These are phyloP conservation scores for Veloporphyrellus conicus DNA, from an alignment of 1,284 basidiomycete species.

Conservation along the genomic window DNA sequence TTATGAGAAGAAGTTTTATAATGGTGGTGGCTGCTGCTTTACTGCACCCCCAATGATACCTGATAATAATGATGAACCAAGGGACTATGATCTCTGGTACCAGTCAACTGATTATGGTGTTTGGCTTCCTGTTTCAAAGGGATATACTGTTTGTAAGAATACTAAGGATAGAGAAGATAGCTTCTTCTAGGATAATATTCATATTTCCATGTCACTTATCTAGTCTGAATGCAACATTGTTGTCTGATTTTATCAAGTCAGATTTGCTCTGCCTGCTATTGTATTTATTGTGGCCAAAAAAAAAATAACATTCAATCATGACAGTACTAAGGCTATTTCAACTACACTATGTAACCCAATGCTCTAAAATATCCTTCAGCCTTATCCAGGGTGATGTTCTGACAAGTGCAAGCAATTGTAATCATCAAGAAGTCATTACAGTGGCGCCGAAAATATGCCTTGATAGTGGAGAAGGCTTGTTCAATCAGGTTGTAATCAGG, in stretches of 20 bases:
- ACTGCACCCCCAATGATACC: background rate
- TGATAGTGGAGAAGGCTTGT: slow-evolving; percentile 10
- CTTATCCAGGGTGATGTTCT: slow-evolving; percentile 9
- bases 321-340: too few relatives aligned
- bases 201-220: background rate
- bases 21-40: background rate
- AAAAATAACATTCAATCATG: too few relatives aligned
- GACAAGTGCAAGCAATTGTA: slow-evolving; percentile 1
- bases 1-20: background rate
- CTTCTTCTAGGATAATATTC: too few relatives aligned
- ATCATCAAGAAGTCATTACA: background rate
- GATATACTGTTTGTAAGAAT: background rate
- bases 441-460: background rate
- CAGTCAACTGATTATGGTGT: background rate
- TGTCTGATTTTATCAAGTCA: too few relatives aligned
- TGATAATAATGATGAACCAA: background rate
- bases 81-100: slow-evolving; percentile 4
- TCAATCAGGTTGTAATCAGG: slow-evolving; percentile 28
- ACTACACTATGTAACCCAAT: slow-evolving; percentile 1
- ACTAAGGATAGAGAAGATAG: background rate
- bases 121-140: slow-evolving; percentile 1
- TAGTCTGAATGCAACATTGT: too few relatives aligned
- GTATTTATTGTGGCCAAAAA: too few relatives aligned
- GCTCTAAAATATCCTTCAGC: slow-evolving; percentile 6
- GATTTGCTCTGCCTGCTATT: too few relatives aligned